Conservation (phyloP, 2,329 filamentous ascomycete genomes). For the Fonsecaea monophora region DNA sequence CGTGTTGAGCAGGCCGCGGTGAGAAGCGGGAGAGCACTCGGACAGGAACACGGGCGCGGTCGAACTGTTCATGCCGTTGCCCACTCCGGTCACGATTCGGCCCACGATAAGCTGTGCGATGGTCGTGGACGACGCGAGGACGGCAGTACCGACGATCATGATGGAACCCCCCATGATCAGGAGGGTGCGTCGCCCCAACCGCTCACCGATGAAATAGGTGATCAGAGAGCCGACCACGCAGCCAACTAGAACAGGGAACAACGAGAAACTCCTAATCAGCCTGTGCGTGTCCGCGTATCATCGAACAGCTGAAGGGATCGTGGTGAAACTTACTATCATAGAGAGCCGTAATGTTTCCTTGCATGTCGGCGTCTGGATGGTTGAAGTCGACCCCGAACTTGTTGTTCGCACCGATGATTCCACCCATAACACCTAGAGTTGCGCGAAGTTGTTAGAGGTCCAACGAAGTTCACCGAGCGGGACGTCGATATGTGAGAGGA, state of each 20-base stretch:
- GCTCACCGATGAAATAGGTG: slow-evolving; percentile 43
- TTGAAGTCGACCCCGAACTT: slow-evolving; percentile 7
- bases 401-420: slow-evolving; percentile 1
- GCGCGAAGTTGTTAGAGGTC: neutral
- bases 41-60: slow-evolving; percentile 50
- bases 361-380: slow-evolving; percentile 8
- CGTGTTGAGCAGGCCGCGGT: no score
- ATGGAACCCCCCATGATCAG: slow-evolving; percentile 65
- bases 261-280: no score
- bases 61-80: slow-evolving; percentile 15
- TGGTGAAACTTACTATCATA: slow-evolving; percentile 1
- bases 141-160: slow-evolving; percentile 50
- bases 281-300: no score
- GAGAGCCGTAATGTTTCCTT: slow-evolving; percentile 5
- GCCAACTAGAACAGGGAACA: no score
- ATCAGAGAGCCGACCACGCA: neutral
- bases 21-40: slow-evolving; percentile 30
- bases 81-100: slow-evolving; percentile 24
- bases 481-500: no score
- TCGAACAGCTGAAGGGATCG: neutral
- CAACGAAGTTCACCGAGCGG: no score
- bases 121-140: slow-evolving; percentile 44
- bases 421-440: neutral
- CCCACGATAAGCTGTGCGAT: slow-evolving; percentile 37
- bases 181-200: slow-evolving; percentile 51